Base-by-base conservation (phyloP, 1,284 basidiomycete genomes). In the Fereydounia khargensis region DNA sequence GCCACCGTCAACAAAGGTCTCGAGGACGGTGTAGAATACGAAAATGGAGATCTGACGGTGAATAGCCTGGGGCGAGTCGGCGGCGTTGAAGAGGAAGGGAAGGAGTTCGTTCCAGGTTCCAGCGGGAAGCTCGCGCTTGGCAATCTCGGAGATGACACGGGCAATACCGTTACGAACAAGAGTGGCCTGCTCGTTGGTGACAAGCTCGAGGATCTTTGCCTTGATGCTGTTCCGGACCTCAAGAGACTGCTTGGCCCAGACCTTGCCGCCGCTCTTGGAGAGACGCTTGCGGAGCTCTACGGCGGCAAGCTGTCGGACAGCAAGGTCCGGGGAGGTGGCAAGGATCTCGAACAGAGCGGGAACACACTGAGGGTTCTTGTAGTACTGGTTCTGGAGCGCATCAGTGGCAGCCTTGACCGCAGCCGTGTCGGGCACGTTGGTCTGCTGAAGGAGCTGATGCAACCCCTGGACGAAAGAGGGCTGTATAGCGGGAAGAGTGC, bases 271-370 rank as follows among this genome's bases (percentile, higher is more conserved):
- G 70, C 86, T 86, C 76, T 85, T 83, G 20, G 82, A 78, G 47
- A 98, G 83, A 54, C 94, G 87, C 81, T 99, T 99, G 65, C 95
- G 83, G 72, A 97, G 82, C 80, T 99, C 95, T 48, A 98, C 92
- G n/a, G 92, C 91, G 39, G 92, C 89, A 18, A 99, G 84, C 84
- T 99, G 95, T 45, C 94, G 89, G 53, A 96, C 86, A 16, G 58
- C 60, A n/a, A 68, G 77, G 77, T 92, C 88, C 16, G 87, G 87
- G 22, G 88, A 88, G 70, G 84, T 87, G 24, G 88, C 86, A 43
- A 92, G 82, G 73, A 97, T 89, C 73, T 85, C 86, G 56, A 90
- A 89, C 28, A 99, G 84, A 21, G 89, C 91, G 39, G 92, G 85
- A 54, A 99, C 90, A 74, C 90, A 95, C 78, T 83, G 80, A 14